Conservation (phyloP, 257 asterid genomes). For the Solanum bulbocastanum region DNA sequence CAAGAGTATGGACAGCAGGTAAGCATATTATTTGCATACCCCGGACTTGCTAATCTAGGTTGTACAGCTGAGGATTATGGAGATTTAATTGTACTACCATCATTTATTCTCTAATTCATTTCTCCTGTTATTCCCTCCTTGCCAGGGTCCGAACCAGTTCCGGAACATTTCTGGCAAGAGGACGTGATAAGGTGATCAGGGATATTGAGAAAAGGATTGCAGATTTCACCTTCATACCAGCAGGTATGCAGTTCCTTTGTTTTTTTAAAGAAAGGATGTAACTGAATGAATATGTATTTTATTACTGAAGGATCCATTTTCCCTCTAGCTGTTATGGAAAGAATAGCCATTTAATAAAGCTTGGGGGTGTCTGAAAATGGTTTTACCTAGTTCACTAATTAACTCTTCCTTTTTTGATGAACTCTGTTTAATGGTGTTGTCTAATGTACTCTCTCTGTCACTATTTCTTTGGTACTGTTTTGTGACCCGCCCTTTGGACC, state of each 20-base stretch:
- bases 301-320: background rate
- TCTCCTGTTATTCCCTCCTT: background rate
- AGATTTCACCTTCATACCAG: slow-evolving; percentile 92
- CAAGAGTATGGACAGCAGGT: slow-evolving; percentile 91
- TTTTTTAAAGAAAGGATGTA: background rate
- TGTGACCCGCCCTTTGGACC: no score
- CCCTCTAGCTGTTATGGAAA: background rate
- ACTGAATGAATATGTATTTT: background rate
- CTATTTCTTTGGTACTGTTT: background rate
- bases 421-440: background rate
- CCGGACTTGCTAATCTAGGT: background rate
- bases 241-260: slow-evolving; percentile 30
- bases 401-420: background rate
- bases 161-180: slow-evolving; percentile 89
- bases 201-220: slow-evolving; percentile 86
- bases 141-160: slow-evolving; percentile 95
- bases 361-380: background rate
- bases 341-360: background rate
- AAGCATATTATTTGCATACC: slow-evolving; percentile 2
- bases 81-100: background rate
- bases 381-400: background rate
- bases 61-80: background rate
- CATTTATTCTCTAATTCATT: background rate
- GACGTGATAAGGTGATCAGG: slow-evolving; percentile 68
- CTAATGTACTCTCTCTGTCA: background rate